These are phyloP conservation scores for Mycena leptocephala DNA, from an alignment of 768 basidiomycete genomes.

Conservation along the genomic window DNA sequence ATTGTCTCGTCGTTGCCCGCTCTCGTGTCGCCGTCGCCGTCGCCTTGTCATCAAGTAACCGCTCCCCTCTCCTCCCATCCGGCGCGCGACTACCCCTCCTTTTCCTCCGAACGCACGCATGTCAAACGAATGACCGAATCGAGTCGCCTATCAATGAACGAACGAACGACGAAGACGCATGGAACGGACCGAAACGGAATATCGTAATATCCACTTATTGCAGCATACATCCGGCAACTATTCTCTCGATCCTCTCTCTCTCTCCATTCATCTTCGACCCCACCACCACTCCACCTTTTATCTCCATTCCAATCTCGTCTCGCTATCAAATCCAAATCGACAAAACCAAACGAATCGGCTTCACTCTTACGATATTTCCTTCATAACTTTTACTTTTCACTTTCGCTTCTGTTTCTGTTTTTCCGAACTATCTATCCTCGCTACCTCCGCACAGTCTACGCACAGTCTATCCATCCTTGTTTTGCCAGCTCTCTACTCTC, in stretches of 20 bases:
- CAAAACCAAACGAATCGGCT: not conserved
- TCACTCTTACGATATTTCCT: slow-evolving; percentile 1
- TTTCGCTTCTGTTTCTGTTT: not conserved
- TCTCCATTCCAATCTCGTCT: slow-evolving; percentile 11
- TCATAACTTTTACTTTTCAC: not conserved
- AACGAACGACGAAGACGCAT: slow-evolving; percentile 9
- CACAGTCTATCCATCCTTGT: slow-evolving; percentile 35
- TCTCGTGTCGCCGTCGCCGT: slow-evolving; percentile 17
- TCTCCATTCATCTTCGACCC: not conserved
- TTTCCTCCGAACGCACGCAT: not conserved
- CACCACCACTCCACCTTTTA: slow-evolving; percentile 12
- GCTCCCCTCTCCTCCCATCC: too few species aligned
- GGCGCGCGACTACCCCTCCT: not conserved
- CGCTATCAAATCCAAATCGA: slow-evolving; percentile 28
- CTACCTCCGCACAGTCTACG: slow-evolving; percentile 35
- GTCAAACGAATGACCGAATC: slow-evolving; percentile 14
- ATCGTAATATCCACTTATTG: slow-evolving; percentile 30
- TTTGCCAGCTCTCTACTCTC: slow-evolving; percentile 34
- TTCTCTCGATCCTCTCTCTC: slow-evolving; percentile 13
- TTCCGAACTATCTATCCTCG: slow-evolving; percentile 29
- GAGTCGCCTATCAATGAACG: not conserved
- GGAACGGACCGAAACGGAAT: slow-evolving; percentile 11
- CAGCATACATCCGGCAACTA: slow-evolving; percentile 26
- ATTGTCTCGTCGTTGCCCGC: slow-evolving; percentile 27
- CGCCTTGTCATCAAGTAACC: slow-evolving; percentile 7